Base-by-base conservation (phyloP, 2,329 filamentous ascomycete genomes). In the Clarireedia paspali region DNA sequence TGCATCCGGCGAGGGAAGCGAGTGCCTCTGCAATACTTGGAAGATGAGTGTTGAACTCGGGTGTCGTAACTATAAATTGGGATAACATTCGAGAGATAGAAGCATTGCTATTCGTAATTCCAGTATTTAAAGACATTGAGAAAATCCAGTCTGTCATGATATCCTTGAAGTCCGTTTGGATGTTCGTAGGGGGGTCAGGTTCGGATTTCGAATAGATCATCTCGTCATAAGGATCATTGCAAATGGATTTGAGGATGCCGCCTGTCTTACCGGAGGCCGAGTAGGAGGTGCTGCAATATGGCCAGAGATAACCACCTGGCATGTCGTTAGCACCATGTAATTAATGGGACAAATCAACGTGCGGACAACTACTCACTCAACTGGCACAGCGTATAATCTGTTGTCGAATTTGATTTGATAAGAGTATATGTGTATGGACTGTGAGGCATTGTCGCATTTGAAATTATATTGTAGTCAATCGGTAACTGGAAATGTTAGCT, bases 21-120 rank as follows among this genome's bases (percentile, higher is more conserved):
- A 94, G 68, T 0, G 85, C 84, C 69, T 94, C 89, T 0, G 82
- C 84, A n/a, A 88, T 75, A 2, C 84, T 88, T 0, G 89, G 89
- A 0, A 85, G 68, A 0, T 70, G 65, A 0, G 74, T 27, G 23
- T 53, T 58, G 2, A 66, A 51, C 10, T 51, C 45, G 4, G 66
- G 70, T 9, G 64, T 59, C 6, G 66, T 63, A 0, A 80, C 74
- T 5, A 81, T 75, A 12, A 81, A 69, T 59, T 85, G 77, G 26
- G 80, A 80, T 7, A 84, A 68, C 14, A 85, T 74, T 0, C 81
- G 77, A 15, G 78, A 75, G 60, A 82, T 84, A 40, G 79, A 80
- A 0, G 84, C 79, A 55, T 83, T 79, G 44, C 72, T 75, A 59
- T 81, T 77, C 6, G 70, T 70, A 5, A 76, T 67, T 1, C 84